Percentiles rank a stretch among this genome's conserved stretches.
Evolutionary conservation across 768 basidiomycete genomes (phyloP).

Genomic region (Royoungia palumana): DNA sequence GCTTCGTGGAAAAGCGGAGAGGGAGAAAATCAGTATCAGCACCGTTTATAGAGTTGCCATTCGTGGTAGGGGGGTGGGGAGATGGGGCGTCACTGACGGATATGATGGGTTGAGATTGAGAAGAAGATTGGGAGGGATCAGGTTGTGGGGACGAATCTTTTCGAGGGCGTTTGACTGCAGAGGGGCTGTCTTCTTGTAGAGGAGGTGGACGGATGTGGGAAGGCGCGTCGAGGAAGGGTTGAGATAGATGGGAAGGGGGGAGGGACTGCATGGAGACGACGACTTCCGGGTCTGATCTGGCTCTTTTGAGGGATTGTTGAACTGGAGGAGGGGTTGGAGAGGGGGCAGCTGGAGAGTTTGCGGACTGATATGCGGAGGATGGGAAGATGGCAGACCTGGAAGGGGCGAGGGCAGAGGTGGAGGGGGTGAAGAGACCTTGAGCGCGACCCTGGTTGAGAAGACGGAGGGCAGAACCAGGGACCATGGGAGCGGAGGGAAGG

Average conservation of each 20-base stretch:
- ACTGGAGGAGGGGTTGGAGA: conserved; percentile 52
- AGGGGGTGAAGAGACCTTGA: conserved; percentile 82
- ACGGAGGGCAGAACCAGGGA: conserved; percentile 83
- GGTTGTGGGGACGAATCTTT: conserved; percentile 45
- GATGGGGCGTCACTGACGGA: conserved; percentile 31
- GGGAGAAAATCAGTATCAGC: conserved; percentile 44
- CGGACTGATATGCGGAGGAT: conserved; percentile 47
- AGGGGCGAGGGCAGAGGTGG: conserved; percentile 57
- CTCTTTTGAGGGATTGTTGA: conserved; percentile 51
- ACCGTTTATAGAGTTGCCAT: conserved; percentile 43
- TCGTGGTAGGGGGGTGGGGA: conserved; percentile 41
- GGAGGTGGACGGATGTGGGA: conserved; percentile 45
- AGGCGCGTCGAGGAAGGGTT: conserved; percentile 31
- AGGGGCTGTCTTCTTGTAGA: conserved; percentile 59
- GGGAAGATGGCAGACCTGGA: conserved; percentile 50
- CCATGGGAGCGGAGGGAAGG: conserved; percentile 78
- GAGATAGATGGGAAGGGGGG: conserved; percentile 16
- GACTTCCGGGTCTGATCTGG: conserved; percentile 66
- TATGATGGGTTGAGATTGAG: conserved; percentile 28
- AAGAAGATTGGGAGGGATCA: conserved; percentile 25
- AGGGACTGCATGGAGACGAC: conserved; percentile 17
- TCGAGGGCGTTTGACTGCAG: conserved; percentile 69
- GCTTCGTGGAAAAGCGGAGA: conserved; percentile 67
- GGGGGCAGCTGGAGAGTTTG: conserved; percentile 48
- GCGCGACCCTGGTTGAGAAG: conserved; percentile 83